Evolutionary conservation across 2,329 filamentous ascomycete genomes (phyloP).

Genomic region (Cercospora zeae-maydis): DNA sequence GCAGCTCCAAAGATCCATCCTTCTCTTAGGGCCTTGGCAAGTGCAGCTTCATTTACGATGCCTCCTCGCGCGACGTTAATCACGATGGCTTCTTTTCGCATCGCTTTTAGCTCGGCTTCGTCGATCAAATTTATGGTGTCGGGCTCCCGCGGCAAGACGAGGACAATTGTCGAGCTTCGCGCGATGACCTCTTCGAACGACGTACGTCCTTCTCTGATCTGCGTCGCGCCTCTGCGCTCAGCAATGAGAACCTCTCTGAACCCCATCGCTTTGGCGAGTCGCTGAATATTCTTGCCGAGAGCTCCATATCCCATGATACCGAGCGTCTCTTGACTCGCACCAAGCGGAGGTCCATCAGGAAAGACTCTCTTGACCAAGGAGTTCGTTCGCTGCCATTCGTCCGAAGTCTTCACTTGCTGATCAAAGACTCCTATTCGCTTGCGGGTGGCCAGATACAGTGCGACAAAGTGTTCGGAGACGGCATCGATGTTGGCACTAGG

Average conservation of each 20-base stretch:
- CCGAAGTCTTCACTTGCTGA: slow-evolving; percentile 20
- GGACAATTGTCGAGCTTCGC: slow-evolving; percentile 15
- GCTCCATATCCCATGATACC: slow-evolving; percentile 25
- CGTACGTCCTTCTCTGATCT: slow-evolving; percentile 12
- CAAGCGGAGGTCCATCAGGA: slow-evolving; percentile 20
- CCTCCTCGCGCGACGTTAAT: slow-evolving; percentile 23
- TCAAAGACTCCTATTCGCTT: slow-evolving; percentile 20
- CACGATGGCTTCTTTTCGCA: slow-evolving; percentile 21
- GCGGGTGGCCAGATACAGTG: slow-evolving; percentile 21
- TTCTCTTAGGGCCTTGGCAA: slow-evolving; percentile 22
- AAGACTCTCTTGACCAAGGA: slow-evolving; percentile 21
- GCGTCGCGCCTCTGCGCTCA: slow-evolving; percentile 15
- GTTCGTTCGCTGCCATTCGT: slow-evolving; percentile 21
- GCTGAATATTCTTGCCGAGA: slow-evolving; percentile 21
- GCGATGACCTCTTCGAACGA: slow-evolving; percentile 19
- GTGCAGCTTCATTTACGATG: slow-evolving; percentile 24
- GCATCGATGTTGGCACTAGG: slow-evolving; percentile 24
- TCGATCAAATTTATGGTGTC: slow-evolving; percentile 23
- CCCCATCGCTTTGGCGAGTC: slow-evolving; percentile 15
- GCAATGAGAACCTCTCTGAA: slow-evolving; percentile 22
- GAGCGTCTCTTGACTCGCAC: slow-evolving; percentile 21
- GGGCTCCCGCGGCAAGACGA: slow-evolving; percentile 19
- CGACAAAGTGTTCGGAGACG: slow-evolving; percentile 24
- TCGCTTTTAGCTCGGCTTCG: slow-evolving; percentile 17
- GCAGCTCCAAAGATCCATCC: slow-evolving; percentile 23